Evolutionary conservation across 2,329 filamentous ascomycete species (phyloP).

Genomic region (Penicillium verrucosum): DNA sequence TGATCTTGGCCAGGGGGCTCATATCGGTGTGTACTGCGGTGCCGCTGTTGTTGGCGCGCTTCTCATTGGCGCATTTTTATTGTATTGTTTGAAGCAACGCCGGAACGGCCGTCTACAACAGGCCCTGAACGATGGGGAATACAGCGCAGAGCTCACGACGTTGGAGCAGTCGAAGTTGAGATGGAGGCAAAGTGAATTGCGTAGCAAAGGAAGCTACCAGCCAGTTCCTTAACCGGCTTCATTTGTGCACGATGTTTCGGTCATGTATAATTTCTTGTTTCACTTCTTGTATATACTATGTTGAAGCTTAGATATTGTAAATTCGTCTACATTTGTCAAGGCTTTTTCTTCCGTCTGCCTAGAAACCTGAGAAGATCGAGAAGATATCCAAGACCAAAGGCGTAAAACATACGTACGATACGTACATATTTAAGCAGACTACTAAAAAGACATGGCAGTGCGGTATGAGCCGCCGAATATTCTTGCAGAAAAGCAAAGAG

Average conservation of each 20-base stretch:
- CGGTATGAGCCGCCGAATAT: not conserved
- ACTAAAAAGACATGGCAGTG: not conserved
- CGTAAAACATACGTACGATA: no score
- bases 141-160: slow-evolving; percentile 5
- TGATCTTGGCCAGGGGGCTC: slow-evolving; percentile 8
- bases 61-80: slow-evolving; percentile 1
- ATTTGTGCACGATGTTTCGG: not conserved
- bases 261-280: not conserved
- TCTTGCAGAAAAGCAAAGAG: not conserved
- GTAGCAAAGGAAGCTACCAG: slow-evolving; percentile 11
- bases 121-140: slow-evolving; percentile 8
- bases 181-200: slow-evolving; percentile 15
- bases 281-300: not conserved
- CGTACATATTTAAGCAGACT: no score
- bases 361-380: no score
- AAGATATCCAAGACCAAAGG: no score
- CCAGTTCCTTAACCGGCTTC: not conserved
- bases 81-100: slow-evolving; percentile 14
- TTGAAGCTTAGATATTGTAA: not conserved
- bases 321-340: no score
- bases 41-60: slow-evolving; percentile 5
- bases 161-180: slow-evolving; percentile 9
- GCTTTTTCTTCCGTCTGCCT: no score
- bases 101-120: slow-evolving; percentile 13
- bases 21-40: slow-evolving; percentile 14